Conservation (phyloP, 306 rosid genomes). For the Boehmeria nivea region DNA sequence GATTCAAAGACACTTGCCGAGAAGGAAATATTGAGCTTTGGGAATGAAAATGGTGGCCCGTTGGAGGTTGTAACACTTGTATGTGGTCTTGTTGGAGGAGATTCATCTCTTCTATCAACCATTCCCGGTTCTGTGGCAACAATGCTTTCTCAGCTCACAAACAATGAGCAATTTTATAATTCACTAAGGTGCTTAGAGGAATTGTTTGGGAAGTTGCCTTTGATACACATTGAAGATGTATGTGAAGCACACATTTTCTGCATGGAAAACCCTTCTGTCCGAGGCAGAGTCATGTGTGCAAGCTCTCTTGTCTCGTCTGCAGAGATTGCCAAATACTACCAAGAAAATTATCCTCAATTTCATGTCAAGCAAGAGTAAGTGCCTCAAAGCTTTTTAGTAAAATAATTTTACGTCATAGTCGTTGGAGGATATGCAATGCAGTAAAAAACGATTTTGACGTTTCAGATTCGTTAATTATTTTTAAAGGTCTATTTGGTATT, state of each 20-base stretch:
- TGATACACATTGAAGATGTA: constrained; percentile 29
- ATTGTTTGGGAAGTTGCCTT: constrained; percentile 29
- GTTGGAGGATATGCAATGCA: no score
- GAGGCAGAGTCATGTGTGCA: constrained; percentile 36
- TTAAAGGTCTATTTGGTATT: no score
- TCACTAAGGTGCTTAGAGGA: constrained; percentile 17
- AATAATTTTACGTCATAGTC: no score
- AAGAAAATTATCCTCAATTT: constrained; percentile 29
- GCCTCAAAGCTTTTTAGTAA: not conserved
- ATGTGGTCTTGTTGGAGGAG: constrained; percentile 30
- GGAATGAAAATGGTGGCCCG: constrained; percentile 5
- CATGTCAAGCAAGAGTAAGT: constrained; percentile 41
- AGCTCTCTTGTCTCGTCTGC: constrained; percentile 36
- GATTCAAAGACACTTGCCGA: constrained; percentile 33
- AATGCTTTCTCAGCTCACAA: constrained; percentile 19
- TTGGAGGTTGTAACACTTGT: constrained; percentile 29
- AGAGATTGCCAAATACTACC: constrained; percentile 38
- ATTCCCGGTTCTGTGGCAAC: not conserved
- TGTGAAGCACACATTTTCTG: constrained; percentile 36
- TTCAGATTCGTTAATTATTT: no score
- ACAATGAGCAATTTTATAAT: not conserved
- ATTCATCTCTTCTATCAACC: not conserved
- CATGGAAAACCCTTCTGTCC: constrained; percentile 29
- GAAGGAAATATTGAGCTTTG: constrained; percentile 25
- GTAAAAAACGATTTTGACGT: no score